Percentiles rank a stretch among this genome's conserved stretches.
Evolutionary conservation across 2,329 filamentous ascomycete genomes (phyloP).

Genomic region (Trichoderma sp.): DNA sequence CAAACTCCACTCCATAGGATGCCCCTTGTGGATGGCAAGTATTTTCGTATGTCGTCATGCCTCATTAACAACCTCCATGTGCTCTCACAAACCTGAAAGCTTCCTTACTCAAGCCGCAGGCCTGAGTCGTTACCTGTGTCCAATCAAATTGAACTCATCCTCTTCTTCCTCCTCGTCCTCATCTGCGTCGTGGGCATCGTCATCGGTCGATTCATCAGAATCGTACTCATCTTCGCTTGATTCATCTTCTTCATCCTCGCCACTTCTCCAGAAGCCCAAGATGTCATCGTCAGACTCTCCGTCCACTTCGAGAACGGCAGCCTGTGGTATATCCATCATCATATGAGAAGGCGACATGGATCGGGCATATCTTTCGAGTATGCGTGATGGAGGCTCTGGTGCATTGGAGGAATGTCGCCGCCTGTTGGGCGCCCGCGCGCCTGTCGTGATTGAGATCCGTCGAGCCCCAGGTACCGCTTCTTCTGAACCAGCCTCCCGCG

Average conservation of each 20-base stretch:
- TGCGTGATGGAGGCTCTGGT: conserved; percentile 32
- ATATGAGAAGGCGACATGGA: conserved; percentile 43
- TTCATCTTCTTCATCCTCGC: conserved; percentile 47
- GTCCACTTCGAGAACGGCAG: conserved; percentile 32
- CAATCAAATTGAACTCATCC: conserved; percentile 50
- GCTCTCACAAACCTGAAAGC: neutral
- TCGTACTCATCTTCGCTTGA: conserved; percentile 36
- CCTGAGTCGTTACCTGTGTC: conserved; percentile 43
- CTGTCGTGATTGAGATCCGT: conserved; percentile 25
- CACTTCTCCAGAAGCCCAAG: conserved; percentile 55
- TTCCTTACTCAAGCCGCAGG: neutral
- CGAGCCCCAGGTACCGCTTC: conserved; percentile 19
- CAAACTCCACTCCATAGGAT: neutral
- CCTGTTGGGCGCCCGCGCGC: conserved; percentile 28
- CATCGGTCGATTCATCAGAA: conserved; percentile 50
- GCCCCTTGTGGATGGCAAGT: neutral
- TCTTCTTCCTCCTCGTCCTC: conserved; percentile 46
- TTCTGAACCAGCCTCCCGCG: neutral
- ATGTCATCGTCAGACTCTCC: conserved; percentile 56
- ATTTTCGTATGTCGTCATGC: neutral
- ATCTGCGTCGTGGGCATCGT: conserved; percentile 40
- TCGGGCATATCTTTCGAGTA: conserved; percentile 43
- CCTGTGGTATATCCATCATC: conserved; percentile 28
- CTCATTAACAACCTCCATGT: neutral
- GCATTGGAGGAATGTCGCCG: conserved; percentile 42